Conservation (phyloP, 495 filamentous ascomycete genomes). For the Lophium mytilinum region DNA sequence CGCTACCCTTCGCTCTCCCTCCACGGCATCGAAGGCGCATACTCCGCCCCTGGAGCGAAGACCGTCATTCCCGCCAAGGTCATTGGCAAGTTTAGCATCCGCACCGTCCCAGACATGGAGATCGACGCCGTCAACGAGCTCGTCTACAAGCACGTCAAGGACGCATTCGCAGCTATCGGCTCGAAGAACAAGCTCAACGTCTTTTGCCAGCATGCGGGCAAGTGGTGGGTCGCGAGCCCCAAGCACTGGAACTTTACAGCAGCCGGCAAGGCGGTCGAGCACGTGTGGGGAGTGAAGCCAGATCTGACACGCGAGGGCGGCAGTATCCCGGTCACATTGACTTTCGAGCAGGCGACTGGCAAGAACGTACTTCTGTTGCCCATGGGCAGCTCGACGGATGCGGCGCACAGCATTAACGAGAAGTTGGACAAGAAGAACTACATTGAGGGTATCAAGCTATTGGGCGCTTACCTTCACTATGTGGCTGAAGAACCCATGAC, state of each 20-base stretch:
- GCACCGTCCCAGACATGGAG: conserved; percentile 97
- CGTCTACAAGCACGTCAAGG: conserved; percentile 71
- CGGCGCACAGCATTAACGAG: conserved; percentile 94
- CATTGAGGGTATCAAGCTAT: conserved; percentile 92
- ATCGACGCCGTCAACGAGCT: conserved; percentile 75
- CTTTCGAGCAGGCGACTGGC: conserved; percentile 94
- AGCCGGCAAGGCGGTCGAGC: conserved; percentile 83
- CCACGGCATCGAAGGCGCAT: conserved; percentile 93
- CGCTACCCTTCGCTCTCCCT: conserved; percentile 89
- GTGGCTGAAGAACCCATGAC: conserved; percentile 77
- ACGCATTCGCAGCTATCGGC: conserved; percentile 69
- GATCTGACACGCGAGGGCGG: conserved; percentile 96
- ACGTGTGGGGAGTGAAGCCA: conserved; percentile 84
- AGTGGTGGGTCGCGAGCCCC: conserved; percentile 96
- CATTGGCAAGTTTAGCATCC: conserved; percentile 93
- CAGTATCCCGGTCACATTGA: conserved; percentile 92
- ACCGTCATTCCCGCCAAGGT: conserved; percentile 98
- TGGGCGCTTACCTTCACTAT: conserved; percentile 94
- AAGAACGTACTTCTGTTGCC: conserved; percentile 95
- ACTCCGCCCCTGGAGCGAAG: conserved; percentile 88
- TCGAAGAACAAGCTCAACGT: conserved; percentile 87
- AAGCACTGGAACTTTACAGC: conserved; percentile 98
- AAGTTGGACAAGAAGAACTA: conserved; percentile 96
- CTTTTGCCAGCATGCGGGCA: conserved; percentile 75
- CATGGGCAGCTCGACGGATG: conserved; percentile 95